A percentile compares a stretch with the other conserved stretches of the same genome.
Conservation (phyloP, 225 moss, liverwort and hornwort genomes). For the Ulota crispa region DNA sequence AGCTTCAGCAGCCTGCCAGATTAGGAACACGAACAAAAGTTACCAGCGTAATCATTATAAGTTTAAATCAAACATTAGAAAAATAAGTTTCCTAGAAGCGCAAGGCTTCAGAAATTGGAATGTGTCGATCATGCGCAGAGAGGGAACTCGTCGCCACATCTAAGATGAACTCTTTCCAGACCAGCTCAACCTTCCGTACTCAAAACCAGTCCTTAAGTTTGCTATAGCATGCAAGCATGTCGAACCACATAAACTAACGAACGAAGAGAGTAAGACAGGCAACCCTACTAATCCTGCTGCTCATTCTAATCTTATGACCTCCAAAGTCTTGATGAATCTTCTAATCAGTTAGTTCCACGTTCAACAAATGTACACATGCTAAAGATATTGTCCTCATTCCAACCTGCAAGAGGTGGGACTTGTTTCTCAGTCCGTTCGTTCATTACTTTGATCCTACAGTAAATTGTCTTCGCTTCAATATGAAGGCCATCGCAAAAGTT, state of each 20-base stretch:
- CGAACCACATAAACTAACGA: background rate
- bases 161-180: background rate
- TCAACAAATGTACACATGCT: conserved; percentile 30
- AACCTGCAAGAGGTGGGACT: conserved; percentile 35
- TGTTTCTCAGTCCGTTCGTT: conserved; percentile 31
- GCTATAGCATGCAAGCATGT: conserved; percentile 27
- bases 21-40: conserved; percentile 12
- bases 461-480: conserved; percentile 34
- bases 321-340: conserved; percentile 8
- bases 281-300: conserved; percentile 14
- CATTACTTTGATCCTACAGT: conserved; percentile 32
- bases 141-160: background rate
- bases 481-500: conserved; percentile 23
- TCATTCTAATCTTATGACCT: conserved; percentile 7
- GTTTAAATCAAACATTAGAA: background rate
- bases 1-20: background rate
- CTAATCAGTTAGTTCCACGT: conserved; percentile 16
- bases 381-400: conserved; percentile 29
- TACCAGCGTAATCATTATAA: conserved; percentile 6
- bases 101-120: background rate
- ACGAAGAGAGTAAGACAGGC: background rate
- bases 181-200: background rate
- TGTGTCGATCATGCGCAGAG: conserved; percentile 2
- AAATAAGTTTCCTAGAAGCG: background rate
- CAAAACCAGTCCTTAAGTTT: background rate